Evolutionary conservation across 1,139 yeast species (phyloP).

Genomic region (Scheffersomyces insectosa): DNA sequence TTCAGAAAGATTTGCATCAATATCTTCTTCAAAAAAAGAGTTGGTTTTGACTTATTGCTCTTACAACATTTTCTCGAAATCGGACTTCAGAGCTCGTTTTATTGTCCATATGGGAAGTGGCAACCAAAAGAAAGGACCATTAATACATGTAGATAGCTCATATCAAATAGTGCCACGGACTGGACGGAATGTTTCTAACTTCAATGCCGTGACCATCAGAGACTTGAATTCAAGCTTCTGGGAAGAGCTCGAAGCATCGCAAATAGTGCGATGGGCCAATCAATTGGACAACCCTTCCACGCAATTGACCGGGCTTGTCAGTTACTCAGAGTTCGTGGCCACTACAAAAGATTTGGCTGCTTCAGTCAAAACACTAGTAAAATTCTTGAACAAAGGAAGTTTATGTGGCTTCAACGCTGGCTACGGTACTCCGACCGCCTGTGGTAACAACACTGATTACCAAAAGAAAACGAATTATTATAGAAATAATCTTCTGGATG

Average conservation of each 20-base stretch:
- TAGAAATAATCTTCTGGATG: constrained; percentile 36
- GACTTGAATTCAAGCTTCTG: constrained; percentile 25
- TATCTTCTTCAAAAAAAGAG: constrained; percentile 27
- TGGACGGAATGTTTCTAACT: constrained; percentile 19
- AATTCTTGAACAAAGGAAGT: constrained; percentile 28
- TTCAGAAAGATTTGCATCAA: constrained; percentile 6
- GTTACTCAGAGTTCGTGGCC: constrained; percentile 23
- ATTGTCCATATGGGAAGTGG: constrained; percentile 26
- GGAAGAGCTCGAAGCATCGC: constrained; percentile 41
- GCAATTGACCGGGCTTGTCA: constrained; percentile 38
- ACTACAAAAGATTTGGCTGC: constrained; percentile 15
- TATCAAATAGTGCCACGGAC: constrained; percentile 29
- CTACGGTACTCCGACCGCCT: constrained; percentile 31
- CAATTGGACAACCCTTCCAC: constrained; percentile 36
- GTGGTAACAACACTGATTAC: constrained; percentile 27
- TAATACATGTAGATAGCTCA: constrained; percentile 28
- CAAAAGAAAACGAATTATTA: constrained; percentile 29
- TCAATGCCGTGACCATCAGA: constrained; percentile 19
- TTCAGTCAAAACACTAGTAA: constrained; percentile 21
- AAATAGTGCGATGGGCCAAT: constrained; percentile 30
- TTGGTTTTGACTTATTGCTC: constrained; percentile 49
- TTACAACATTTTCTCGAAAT: constrained; percentile 49
- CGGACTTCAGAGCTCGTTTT: constrained; percentile 46
- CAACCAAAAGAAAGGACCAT: constrained; percentile 17
- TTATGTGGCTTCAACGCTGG: constrained; percentile 27